Percentiles rank a stretch among this genome's conserved stretches.
These are phyloP conservation scores for Podospora pseudopauciseta DNA, from an alignment of 495 filamentous ascomycete species.

Conservation along the genomic window DNA sequence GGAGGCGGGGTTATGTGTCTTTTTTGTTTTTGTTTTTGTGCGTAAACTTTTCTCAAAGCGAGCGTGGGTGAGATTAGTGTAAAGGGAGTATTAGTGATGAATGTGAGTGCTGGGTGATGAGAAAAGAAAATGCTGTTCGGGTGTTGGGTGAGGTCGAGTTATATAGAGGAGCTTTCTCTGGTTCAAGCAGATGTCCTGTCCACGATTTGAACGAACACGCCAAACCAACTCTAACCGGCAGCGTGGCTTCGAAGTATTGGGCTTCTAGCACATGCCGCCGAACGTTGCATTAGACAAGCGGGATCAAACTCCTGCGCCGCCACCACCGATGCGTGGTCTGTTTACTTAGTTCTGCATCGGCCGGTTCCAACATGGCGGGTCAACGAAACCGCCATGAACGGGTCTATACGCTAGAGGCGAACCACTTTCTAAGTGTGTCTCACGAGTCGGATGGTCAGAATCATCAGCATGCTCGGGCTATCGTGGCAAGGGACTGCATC, in stretches of 20 bases:
- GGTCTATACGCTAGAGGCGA: background rate
- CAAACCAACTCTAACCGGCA: background rate
- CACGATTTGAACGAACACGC: background rate
- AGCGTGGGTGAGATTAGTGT: conserved; percentile 5
- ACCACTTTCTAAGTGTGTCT: background rate
- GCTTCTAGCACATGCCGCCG: background rate
- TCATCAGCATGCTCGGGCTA: background rate
- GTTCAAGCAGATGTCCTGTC: background rate
- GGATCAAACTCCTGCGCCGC: background rate
- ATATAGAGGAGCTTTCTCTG: conserved; percentile 3
- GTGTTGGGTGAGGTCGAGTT: background rate
- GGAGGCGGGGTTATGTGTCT: background rate
- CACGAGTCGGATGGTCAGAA: background rate
- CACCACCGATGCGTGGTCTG: background rate
- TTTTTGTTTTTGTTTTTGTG: background rate
- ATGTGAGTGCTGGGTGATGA: conserved; percentile 11
- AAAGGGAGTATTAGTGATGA: conserved; percentile 7
- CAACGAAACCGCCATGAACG: background rate
- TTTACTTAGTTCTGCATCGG: background rate
- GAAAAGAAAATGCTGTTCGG: background rate
- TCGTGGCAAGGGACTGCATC: background rate
- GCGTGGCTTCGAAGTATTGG: background rate
- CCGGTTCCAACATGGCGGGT: background rate
- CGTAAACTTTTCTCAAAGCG: conserved; percentile 3
- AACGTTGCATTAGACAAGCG: background rate